These are phyloP conservation scores for Penicillium sp. DNA, from an alignment of 2,329 filamentous ascomycete species.

Conservation along the genomic window DNA sequence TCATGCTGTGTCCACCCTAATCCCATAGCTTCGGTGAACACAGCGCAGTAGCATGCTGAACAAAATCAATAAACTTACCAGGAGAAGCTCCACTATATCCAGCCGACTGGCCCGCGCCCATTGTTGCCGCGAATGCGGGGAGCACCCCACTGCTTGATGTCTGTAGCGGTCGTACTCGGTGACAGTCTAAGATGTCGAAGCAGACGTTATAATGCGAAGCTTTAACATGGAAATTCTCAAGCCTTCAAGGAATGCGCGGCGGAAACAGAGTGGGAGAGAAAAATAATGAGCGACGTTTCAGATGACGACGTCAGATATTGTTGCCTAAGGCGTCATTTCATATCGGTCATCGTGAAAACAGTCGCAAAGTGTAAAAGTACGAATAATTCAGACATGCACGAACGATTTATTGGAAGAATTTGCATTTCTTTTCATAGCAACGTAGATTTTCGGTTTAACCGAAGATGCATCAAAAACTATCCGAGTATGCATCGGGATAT, in stretches of 20 bases:
- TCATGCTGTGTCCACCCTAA: background rate
- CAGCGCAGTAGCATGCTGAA: background rate
- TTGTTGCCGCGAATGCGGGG: slow-evolving; percentile 23
- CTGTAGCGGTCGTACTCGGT: background rate
- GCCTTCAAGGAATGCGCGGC: background rate
- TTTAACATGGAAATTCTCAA: background rate
- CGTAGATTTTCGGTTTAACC: background rate
- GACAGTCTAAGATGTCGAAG: background rate
- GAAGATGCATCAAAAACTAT: no score
- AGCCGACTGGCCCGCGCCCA: slow-evolving; percentile 39
- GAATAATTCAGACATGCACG: background rate
- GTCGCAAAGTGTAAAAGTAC: background rate
- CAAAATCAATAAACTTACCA: slow-evolving; percentile 29
- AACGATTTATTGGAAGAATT: background rate
- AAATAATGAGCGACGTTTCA: slow-evolving; percentile 13
- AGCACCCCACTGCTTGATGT: slow-evolving; percentile 7
- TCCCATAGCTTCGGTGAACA: background rate
- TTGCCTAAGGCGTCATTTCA: slow-evolving; percentile 15
- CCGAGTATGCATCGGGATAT: slow-evolving; percentile 13
- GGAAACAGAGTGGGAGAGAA: slow-evolving; percentile 5
- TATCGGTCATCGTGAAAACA: background rate
- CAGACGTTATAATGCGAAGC: background rate
- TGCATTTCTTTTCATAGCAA: slow-evolving; percentile 3
- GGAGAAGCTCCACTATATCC: slow-evolving; percentile 32
- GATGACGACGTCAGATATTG: slow-evolving; percentile 15